Conservation (phyloP, 345 rosid species). For the Bretschneidera sinensis region DNA sequence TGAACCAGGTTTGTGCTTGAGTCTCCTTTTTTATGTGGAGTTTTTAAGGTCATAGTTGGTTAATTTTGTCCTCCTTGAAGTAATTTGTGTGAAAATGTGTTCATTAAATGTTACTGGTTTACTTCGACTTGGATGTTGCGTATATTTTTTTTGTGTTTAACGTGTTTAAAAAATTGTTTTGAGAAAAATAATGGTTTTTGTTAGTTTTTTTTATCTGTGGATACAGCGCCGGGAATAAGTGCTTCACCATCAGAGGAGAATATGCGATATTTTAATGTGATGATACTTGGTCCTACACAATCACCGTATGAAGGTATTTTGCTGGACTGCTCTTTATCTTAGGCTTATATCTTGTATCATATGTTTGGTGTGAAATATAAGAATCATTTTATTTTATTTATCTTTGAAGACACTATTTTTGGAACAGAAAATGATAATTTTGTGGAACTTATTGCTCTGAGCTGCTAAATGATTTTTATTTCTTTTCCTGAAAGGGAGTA, state of each 20-base stretch:
- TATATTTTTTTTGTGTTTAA: constrained; percentile 7
- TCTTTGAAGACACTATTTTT: no score
- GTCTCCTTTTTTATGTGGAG: not conserved
- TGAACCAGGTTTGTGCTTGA: constrained; percentile 70
- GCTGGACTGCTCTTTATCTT: not conserved
- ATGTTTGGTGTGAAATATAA: not conserved
- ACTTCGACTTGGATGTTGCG: not conserved
- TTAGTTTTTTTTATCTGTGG: constrained; percentile 16
- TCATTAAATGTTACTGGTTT: no score
- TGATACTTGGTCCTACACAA: constrained; percentile 95
- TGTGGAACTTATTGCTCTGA: no score
- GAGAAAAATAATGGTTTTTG: constrained; percentile 8
- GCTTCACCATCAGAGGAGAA: constrained; percentile 97
- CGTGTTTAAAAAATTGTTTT: not conserved
- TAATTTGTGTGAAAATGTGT: not conserved
- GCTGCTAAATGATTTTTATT: not conserved
- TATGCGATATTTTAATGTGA: constrained; percentile 92
- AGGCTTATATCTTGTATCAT: not conserved
- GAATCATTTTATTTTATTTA: not conserved
- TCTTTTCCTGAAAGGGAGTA: no score
- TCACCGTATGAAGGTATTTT: constrained; percentile 91
- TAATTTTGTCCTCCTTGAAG: not conserved
- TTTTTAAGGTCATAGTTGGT: no score
- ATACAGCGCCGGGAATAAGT: constrained; percentile 92
- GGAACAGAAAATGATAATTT: no score